Base-by-base conservation (phyloP, 768 basidiomycete genomes). In the Trametes elegans region DNA sequence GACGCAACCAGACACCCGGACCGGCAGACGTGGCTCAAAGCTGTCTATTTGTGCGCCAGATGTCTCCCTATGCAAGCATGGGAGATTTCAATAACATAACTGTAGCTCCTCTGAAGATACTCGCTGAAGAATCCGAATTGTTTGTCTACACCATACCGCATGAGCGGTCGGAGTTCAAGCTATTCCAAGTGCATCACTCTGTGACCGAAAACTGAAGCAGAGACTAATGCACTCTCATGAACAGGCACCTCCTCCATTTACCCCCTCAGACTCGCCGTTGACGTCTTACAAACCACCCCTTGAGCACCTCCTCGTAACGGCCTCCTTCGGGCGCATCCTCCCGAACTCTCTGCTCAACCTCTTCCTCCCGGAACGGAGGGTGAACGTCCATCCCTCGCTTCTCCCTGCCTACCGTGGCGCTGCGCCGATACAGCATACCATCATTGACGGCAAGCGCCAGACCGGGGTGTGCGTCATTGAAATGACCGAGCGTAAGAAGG, bases 351-450 rank as follows among this genome's bases (percentile, higher is more conserved):
- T 89, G 48, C 80, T 97, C 14, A 65, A 74, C 13, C 73, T 78
- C 35, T 96, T 96, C 64, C 76, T 72, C 0, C 73, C 74, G 0
- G 63, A 69, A 0, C 79, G 82, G 41, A 74, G 87, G 21, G 74
- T 98, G 32, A 97, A 98, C 64, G 83, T 98, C 6, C 94, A 98
- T 63, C 93, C 93, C 0, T 95, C 93, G 31, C 73, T 93, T 0
- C 78, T 98, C 29, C 94, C 94, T 0, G 74, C 78, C 24, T 94
- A 90, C 68, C 84, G 94, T n/a, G 94, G 94, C 0, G 84, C 94
- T 8, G 90, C 93, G 3, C 94, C 94, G 0, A 90, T 98, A 34
- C 94, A 97, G 64, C 88, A 85, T 63, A 79, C 87, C 0, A 75
- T 98, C 35, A 71, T 90, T 39, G 82, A 86, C 55, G 83, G 82